phyloP scores from a whole-genome alignment of 345 rosid genomes.

The Hevea brasiliensis region DNA sequence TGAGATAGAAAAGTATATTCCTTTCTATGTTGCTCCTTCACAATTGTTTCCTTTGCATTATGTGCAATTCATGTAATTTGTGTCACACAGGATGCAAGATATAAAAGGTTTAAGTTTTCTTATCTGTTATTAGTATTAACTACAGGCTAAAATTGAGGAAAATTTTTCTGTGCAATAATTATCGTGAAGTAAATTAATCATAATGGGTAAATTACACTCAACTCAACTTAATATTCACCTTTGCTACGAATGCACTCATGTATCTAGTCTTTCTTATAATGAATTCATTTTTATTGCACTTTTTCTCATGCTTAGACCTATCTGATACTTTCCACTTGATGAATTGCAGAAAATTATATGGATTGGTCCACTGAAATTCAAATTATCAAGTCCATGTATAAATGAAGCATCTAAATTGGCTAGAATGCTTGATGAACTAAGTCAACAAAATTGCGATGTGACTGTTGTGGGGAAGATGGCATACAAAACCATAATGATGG shows the following conservation, averaged over 20 bases:
- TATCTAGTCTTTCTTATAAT: background rate
- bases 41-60: background rate
- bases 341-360: conserved; percentile 53
- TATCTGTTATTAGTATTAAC: background rate
- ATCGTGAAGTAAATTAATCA: background rate
- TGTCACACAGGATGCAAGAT: background rate
- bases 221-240: background rate
- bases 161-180: background rate
- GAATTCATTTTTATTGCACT: conserved; percentile 4
- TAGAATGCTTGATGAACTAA: conserved; percentile 33
- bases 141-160: background rate
- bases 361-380: conserved; percentile 61
- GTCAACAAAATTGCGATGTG: conserved; percentile 39
- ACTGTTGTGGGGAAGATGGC: conserved; percentile 52
- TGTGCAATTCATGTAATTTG: background rate
- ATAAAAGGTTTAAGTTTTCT: background rate
- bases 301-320: conserved; percentile 8
- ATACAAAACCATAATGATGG: conserved; percentile 35
- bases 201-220: background rate
- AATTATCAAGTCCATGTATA: conserved; percentile 28
- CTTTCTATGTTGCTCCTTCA: background rate
- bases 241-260: background rate
- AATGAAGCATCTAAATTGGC: conserved; percentile 44
- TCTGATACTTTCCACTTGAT: conserved; percentile 12
- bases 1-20: background rate